Percentiles rank a stretch among this genome's conserved stretches.
phyloP scores from a whole-genome alignment of 2,329 filamentous ascomycete genomes.

The Epicoccum nigrum region DNA sequence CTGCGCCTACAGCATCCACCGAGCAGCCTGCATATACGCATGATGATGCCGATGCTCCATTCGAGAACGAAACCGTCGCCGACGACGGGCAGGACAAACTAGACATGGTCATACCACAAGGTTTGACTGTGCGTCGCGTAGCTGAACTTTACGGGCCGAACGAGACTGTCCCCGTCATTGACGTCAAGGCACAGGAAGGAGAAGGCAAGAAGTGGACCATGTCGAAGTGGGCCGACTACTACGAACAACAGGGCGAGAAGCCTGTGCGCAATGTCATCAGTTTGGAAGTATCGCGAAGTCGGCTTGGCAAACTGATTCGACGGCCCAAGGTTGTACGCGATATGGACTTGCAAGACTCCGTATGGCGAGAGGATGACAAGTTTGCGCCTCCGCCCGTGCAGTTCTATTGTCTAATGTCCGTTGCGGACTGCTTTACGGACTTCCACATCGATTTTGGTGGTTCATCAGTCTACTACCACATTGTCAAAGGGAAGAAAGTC shows the following conservation, averaged over 20 bases:
- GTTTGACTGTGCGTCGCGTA: conserved; percentile 67
- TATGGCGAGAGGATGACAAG: conserved; percentile 62
- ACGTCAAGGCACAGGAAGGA: conserved; percentile 72
- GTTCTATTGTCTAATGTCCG: conserved; percentile 73
- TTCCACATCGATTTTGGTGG: conserved; percentile 76
- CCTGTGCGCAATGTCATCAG: conserved; percentile 72
- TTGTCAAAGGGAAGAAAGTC: conserved; percentile 70
- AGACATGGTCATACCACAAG: conserved; percentile 71
- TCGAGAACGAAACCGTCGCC: conserved; percentile 56
- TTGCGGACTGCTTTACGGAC: conserved; percentile 73
- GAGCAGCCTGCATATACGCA: conserved; percentile 15
- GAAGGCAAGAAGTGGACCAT: conserved; percentile 70
- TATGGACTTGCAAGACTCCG: conserved; percentile 62
- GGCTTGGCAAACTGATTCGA: conserved; percentile 65
- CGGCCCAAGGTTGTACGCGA: conserved; percentile 70
- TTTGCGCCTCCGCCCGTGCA: conserved; percentile 68
- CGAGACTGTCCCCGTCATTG: conserved; percentile 69
- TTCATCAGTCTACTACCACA: conserved; percentile 74
- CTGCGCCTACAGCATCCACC: conserved; percentile 27
- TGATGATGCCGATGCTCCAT: conserved; percentile 38
- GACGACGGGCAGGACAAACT: conserved; percentile 69
- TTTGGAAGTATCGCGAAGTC: conserved; percentile 69
- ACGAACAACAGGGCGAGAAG: conserved; percentile 68
- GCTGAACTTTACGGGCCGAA: conserved; percentile 68
- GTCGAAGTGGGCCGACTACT: conserved; percentile 70